These are phyloP conservation scores for Aspergillus sp. DNA, from an alignment of 2,329 filamentous ascomycete genomes.

Conservation along the genomic window DNA sequence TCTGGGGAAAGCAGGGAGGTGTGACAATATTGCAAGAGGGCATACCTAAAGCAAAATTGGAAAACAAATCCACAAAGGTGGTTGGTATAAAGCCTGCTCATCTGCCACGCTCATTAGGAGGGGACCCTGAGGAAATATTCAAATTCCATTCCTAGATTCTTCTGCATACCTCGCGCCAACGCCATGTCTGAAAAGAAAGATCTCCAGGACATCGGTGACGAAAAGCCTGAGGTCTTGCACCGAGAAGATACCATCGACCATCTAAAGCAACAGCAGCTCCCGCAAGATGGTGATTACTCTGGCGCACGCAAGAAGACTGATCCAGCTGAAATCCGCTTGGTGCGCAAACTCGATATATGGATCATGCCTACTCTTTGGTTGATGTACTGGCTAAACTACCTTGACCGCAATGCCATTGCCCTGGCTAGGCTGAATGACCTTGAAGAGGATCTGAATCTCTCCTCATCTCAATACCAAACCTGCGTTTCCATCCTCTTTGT, in stretches of 20 bases:
- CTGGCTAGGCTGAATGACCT: constrained; percentile 30
- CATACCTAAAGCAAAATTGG: background rate
- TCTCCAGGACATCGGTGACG: constrained; percentile 1
- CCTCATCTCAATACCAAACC: constrained; percentile 31
- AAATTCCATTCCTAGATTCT: too few relatives aligned
- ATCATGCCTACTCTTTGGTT: constrained; percentile 43
- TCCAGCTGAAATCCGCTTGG: constrained; percentile 37
- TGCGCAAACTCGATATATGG: constrained; percentile 37
- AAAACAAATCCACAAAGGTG: background rate
- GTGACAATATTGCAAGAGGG: background rate
- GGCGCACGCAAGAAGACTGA: constrained; percentile 43
- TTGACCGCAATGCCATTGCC: constrained; percentile 34
- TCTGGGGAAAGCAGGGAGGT: constrained; percentile 2
- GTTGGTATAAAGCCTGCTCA: background rate
- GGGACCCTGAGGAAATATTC: too few relatives aligned
- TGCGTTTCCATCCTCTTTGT: constrained; percentile 28
- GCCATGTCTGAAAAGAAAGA: constrained; percentile 4
- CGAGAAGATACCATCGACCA: constrained; percentile 15
- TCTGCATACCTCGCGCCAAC: background rate
- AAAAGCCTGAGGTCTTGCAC: constrained; percentile 14
- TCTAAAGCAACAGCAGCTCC: constrained; percentile 3
- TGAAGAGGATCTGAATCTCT: constrained; percentile 27
- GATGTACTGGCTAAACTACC: constrained; percentile 33
- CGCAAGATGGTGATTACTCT: constrained; percentile 33
- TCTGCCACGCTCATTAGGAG: background rate